Evolutionary conservation across 352 stramenopile genomes (phyloP), one percentile per base, ranked within the genome.

Genomic region (Halophytophthora batemanensis): DNA sequence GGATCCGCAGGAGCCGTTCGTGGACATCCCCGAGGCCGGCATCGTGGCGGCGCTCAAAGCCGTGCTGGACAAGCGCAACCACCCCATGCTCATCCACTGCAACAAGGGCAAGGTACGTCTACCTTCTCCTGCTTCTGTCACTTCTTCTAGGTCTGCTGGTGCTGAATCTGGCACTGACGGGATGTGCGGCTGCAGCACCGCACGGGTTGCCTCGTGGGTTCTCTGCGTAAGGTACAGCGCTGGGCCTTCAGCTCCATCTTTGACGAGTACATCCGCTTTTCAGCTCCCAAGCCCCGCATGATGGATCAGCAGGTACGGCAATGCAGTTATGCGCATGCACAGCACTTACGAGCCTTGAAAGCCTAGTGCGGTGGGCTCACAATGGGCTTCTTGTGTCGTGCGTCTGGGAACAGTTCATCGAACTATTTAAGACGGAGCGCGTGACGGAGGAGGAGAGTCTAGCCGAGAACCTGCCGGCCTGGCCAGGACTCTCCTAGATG

Each of bases 1-100:
- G 14, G 23, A 25, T 13, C 35, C n/a, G 29, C 34, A 90, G 71
- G 83, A 93, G 34, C 82, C 82, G 11, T 95, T 95, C 35, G 83
- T 93, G 41, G 82, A 91, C 59, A 95, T 95, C 43, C 77, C 81
- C 3, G 78, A 93, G 56, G 71, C 86, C 36, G 81, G 77, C 33
- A 92, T 95, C 54, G 70, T 84, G 10, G 69, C 72, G 10, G 83
- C 81, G 38, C 58, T 95, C 2, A 83, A 78, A 37, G 72, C 77
- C 37, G 77, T 95, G 46, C 70, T 95, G 14, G 82, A 95, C 59
- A 80, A 78, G 53, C 76, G 82, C 46, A 93, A 95, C 53, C 82
- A 90, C 55, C 82, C 82, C 17, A 88, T 93, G 77, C 72, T 93
- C 19, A 93, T 93, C 55, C 82, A 93, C 63, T 91, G 82, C 71